phyloP scores from a whole-genome alignment of 768 basidiomycete species.

The Xerocomellus chrysenteron region DNA sequence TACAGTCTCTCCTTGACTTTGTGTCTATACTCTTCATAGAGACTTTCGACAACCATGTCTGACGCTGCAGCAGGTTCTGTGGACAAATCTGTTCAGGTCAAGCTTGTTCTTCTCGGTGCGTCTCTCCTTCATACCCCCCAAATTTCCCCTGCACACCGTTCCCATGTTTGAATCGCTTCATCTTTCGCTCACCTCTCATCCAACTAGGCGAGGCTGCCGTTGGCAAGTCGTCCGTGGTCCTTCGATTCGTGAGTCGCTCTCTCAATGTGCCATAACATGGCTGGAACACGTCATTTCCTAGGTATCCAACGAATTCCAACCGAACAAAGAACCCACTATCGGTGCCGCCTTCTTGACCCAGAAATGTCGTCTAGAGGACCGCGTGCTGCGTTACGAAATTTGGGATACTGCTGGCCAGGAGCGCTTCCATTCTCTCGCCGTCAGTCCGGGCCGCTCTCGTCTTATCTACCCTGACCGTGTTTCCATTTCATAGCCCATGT shows the following conservation, averaged over 20 bases:
- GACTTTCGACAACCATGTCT: slow-evolving; percentile 48
- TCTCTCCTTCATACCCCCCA: not conserved
- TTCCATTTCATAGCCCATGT: slow-evolving; percentile 74
- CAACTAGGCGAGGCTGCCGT: slow-evolving; percentile 92
- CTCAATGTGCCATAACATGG: slow-evolving; percentile 9
- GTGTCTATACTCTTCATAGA: slow-evolving; percentile 5
- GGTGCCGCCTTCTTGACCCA: slow-evolving; percentile 95
- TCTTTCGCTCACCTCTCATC: not conserved
- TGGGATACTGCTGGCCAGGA: slow-evolving; percentile 97
- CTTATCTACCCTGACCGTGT: slow-evolving; percentile 6
- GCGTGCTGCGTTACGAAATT: slow-evolving; percentile 90
- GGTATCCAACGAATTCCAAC: slow-evolving; percentile 97
- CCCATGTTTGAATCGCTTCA: not conserved
- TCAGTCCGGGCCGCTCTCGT: slow-evolving; percentile 38
- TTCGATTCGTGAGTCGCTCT: slow-evolving; percentile 77
- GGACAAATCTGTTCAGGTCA: slow-evolving; percentile 96
- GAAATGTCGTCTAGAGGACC: slow-evolving; percentile 94
- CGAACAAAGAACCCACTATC: slow-evolving; percentile 98
- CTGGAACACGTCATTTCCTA: slow-evolving; percentile 27
- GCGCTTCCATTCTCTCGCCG: slow-evolving; percentile 95
- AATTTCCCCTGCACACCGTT: not conserved
- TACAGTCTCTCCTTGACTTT: not conserved
- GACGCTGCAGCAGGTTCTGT: slow-evolving; percentile 71
- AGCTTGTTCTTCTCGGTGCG: slow-evolving; percentile 92
- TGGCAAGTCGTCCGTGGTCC: slow-evolving; percentile 97